Percentiles rank a stretch among this genome's conserved stretches.
Conservation (phyloP, 2,329 filamentous ascomycete species). For the Verticillium nubilum region DNA sequence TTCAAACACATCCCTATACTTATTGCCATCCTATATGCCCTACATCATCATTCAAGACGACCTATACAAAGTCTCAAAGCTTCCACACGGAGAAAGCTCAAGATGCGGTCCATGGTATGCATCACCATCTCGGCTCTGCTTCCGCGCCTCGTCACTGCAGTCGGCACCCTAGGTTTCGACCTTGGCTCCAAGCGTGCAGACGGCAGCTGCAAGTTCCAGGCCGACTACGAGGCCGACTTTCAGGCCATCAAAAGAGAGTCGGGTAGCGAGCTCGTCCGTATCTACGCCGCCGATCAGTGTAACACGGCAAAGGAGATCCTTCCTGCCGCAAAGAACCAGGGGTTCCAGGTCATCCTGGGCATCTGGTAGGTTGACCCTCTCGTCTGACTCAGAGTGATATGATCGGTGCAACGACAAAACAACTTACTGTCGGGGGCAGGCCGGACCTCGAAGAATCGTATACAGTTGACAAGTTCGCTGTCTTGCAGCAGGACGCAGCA, state of each 20-base stretch:
- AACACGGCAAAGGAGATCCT: slow-evolving; percentile 57
- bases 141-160: slow-evolving; percentile 31
- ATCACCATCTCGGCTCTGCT: slow-evolving; percentile 11
- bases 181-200: slow-evolving; percentile 59
- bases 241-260: slow-evolving; percentile 48
- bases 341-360: slow-evolving; percentile 63
- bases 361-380: slow-evolving; percentile 50
- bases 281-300: slow-evolving; percentile 64
- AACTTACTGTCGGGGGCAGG: slow-evolving; percentile 27
- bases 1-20: no score
- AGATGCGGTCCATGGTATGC: no score
- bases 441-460: slow-evolving; percentile 59
- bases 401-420: neutral
- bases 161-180: slow-evolving; percentile 52
- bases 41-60: no score
- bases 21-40: no score
- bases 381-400: neutral
- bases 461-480: slow-evolving; percentile 51
- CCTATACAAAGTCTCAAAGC: no score
- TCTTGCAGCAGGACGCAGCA: slow-evolving; percentile 32
- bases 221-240: slow-evolving; percentile 63
- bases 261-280: slow-evolving; percentile 52
- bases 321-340: slow-evolving; percentile 58
- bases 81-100: no score
- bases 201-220: slow-evolving; percentile 53